Conservation (phyloP, 176 grass and related monocot species). For the Carex myosuroides region DNA sequence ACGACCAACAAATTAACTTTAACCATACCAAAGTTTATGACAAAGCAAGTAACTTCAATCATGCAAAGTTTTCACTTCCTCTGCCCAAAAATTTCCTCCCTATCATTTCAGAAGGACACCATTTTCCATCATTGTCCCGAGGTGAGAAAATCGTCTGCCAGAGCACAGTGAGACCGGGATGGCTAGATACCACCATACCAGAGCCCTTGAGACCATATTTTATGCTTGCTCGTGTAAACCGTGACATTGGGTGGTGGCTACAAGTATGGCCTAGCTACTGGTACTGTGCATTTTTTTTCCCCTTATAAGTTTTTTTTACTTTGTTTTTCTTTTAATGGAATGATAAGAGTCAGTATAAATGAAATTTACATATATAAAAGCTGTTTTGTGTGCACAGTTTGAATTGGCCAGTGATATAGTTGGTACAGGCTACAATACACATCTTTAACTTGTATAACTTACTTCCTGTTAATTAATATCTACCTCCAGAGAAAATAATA, state of each 20-base stretch:
- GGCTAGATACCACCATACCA: background rate
- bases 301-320: background rate
- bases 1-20: background rate
- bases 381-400: background rate
- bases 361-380: background rate
- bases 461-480: background rate
- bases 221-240: background rate
- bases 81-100: background rate
- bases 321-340: background rate
- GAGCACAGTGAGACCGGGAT: background rate
- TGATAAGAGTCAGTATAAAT: background rate
- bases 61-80: background rate
- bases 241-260: background rate
- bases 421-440: background rate
- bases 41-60: background rate
- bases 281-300: background rate
- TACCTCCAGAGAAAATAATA: background rate
- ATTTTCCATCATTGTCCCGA: background rate
- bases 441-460: background rate
- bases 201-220: background rate
- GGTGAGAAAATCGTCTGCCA: background rate
- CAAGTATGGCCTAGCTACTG: conserved; percentile 12
- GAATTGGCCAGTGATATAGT: background rate
- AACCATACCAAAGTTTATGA: background rate
- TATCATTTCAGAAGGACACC: background rate